Evolutionary conservation across 2,329 filamentous ascomycete genomes (phyloP).

Genomic region (Fusarium compactum): DNA sequence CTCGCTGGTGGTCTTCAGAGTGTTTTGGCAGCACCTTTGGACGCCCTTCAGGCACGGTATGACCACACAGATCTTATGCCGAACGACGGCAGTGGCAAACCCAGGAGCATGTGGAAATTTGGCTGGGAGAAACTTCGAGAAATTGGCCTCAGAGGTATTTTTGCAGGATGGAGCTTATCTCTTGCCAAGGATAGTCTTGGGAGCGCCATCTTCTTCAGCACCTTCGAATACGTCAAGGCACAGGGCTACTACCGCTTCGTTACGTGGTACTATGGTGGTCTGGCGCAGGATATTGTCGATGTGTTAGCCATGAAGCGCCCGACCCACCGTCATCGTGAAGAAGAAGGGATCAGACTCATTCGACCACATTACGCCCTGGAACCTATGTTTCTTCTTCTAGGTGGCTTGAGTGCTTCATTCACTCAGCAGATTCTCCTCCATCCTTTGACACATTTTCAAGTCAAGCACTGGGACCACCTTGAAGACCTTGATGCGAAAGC

Average conservation of each 20-base stretch:
- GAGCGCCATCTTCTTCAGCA: conserved; percentile 78
- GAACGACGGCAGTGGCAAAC: conserved; percentile 55
- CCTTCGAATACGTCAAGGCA: conserved; percentile 81
- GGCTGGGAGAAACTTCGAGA: conserved; percentile 72
- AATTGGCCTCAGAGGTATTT: conserved; percentile 78
- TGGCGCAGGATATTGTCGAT: conserved; percentile 65
- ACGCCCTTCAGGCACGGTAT: conserved; percentile 80
- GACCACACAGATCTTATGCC: conserved; percentile 66
- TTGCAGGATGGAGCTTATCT: conserved; percentile 78
- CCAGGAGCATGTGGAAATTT: conserved; percentile 79
- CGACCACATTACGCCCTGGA: conserved; percentile 81
- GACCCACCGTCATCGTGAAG: conserved; percentile 24
- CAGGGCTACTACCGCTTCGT: conserved; percentile 79
- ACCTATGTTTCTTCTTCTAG: conserved; percentile 76
- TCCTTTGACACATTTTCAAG: conserved; percentile 77
- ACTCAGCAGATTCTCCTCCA: conserved; percentile 77
- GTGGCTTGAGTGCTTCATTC: conserved; percentile 76
- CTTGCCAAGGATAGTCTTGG: conserved; percentile 78
- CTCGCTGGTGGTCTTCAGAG: conserved; percentile 78
- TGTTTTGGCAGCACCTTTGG: conserved; percentile 77
- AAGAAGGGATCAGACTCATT: conserved; percentile 64
- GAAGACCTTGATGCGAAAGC: conserved; percentile 76
- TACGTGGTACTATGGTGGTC: conserved; percentile 74
- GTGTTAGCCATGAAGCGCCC: conserved; percentile 62
- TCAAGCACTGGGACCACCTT: conserved; percentile 78